Evolutionary conservation across 2,329 filamentous ascomycete genomes (phyloP), one percentile per base, ranked within the genome.

Genomic region (Colletotrichum tamarilloi): DNA sequence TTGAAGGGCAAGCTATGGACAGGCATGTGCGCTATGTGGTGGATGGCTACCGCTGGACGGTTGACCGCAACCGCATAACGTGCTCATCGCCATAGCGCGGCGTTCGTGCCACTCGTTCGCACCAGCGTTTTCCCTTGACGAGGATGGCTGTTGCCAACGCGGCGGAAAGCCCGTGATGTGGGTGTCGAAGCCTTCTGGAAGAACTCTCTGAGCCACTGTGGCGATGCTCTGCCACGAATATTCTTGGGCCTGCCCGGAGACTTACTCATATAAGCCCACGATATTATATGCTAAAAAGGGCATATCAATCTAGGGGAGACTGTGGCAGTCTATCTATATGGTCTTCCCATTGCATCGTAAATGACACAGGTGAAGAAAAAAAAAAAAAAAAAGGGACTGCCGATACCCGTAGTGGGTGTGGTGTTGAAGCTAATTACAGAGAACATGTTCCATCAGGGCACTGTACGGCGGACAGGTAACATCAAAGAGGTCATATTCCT

Each of bases 151-250:
- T 14, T 30, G 30, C 5, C 42, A 24, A 32, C 30, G 7, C 28
- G 55, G 30, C 9, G 16, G 30, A 16, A 38, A 60, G 57, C 24
- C 35, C 53, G 32, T 68, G 22, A 65, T 49, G 60, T 52, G 35
- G 53, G 52, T 28, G 49, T 65, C 28, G 64, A 67, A 62, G 56
- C 16, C 64, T 72, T 72, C 63, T 72, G 49, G 64, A 68, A 72
- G 22, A 32, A 59, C 53, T 57, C 52, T 30, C 53, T 24, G 26
- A n/a, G 38, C 52, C 24, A n/a, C 26, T 30, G 28, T 26, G 38
- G 60, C 24, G 14, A 35, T 38, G 32, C 12, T 30, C 12, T n/a
- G 55, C 49, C 24, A 9, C 62, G 64, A 46, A 22, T 26, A 26
- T 32, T 46, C 63, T 46, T 52, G 46, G 26, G 60, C 19, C 19